Percentiles rank a stretch among this genome's conserved stretches.
Evolutionary conservation across 495 filamentous ascomycete species (phyloP).

Genomic region (Xylaria intraflava): DNA sequence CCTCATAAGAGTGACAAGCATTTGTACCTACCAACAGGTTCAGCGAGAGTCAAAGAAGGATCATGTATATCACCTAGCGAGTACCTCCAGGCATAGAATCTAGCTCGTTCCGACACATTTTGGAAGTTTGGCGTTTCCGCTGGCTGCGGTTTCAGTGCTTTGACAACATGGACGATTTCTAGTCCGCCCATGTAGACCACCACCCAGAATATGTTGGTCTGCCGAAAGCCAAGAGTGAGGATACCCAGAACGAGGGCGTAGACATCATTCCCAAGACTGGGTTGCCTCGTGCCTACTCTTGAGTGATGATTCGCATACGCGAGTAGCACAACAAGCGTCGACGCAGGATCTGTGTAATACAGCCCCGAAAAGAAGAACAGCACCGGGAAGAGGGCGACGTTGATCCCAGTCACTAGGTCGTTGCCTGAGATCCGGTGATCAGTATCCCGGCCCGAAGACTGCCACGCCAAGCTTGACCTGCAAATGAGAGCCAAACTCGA

Average conservation of each 20-base stretch:
- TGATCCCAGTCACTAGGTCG: constrained; percentile 60
- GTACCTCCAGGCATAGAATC: constrained; percentile 29
- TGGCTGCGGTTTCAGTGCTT: constrained; percentile 26
- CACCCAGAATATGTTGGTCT: constrained; percentile 97
- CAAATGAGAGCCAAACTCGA: constrained; percentile 9
- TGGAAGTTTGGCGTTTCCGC: constrained; percentile 19
- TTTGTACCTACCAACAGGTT: constrained; percentile 46
- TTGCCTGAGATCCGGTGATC: constrained; percentile 15
- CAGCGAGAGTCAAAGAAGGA: constrained; percentile 48
- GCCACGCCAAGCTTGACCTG: constrained; percentile 10
- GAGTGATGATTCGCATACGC: constrained; percentile 57
- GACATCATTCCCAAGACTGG: constrained; percentile 27
- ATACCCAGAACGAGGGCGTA: constrained; percentile 52
- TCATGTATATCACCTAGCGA: constrained; percentile 59
- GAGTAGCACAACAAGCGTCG: constrained; percentile 58
- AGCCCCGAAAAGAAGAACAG: constrained; percentile 92
- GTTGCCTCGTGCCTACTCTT: constrained; percentile 21
- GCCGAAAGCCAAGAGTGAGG: constrained; percentile 64
- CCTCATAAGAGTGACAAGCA: not conserved
- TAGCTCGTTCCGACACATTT: constrained; percentile 18
- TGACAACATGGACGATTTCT: constrained; percentile 50
- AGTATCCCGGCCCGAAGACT: not conserved
- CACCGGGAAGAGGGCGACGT: constrained; percentile 80
- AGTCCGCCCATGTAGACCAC: constrained; percentile 76
- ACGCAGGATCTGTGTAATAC: constrained; percentile 86